phyloP scores from a whole-genome alignment of 148 eudicot species.

The Rhododendron mucronatum region DNA sequence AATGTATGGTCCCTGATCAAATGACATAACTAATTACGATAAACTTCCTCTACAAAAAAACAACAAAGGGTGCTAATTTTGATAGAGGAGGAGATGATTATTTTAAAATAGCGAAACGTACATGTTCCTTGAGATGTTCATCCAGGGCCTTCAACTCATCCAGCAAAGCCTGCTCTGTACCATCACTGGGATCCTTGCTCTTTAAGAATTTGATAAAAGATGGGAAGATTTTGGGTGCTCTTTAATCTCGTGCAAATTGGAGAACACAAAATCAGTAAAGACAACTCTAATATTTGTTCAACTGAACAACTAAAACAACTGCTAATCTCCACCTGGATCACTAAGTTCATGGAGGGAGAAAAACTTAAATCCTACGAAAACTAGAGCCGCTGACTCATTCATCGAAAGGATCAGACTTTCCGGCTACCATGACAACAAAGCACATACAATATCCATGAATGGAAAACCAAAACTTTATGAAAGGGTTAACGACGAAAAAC shows the following conservation, averaged over 20 bases:
- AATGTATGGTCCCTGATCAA: slow-evolving; percentile 38
- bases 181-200: slow-evolving; percentile 86
- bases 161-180: slow-evolving; percentile 73
- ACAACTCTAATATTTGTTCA: neutral
- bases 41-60: neutral
- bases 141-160: slow-evolving; percentile 76
- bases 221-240: slow-evolving; percentile 71
- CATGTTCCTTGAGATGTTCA: slow-evolving; percentile 77
- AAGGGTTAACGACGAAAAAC: neutral
- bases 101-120: slow-evolving; percentile 15
- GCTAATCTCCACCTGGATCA: neutral
- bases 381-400: neutral
- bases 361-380: neutral
- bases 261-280: neutral
- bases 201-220: slow-evolving; percentile 59
- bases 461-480: neutral
- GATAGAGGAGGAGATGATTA: neutral
- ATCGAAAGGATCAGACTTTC: neutral
- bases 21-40: neutral
- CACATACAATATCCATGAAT: neutral
- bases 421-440: neutral
- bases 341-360: neutral
- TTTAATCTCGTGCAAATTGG: slow-evolving; percentile 14
- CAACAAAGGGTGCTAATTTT: neutral
- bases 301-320: neutral